These are phyloP conservation scores for Chytriomyces sp. DNA, from an alignment of 192 early-diverging fungal genomes.

Conservation along the genomic window DNA sequence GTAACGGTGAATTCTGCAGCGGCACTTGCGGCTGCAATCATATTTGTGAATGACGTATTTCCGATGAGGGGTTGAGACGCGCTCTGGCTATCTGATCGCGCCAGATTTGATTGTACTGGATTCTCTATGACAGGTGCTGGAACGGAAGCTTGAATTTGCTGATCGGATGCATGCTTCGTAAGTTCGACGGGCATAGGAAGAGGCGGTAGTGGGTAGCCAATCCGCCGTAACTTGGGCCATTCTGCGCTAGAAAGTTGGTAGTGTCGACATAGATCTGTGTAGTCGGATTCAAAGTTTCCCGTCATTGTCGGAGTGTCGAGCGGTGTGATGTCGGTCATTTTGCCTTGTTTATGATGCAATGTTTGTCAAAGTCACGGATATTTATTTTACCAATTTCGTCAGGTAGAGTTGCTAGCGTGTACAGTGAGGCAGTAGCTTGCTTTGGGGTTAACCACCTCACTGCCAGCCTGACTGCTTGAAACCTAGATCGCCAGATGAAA, in stretches of 20 bases:
- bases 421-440: no score
- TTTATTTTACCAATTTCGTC: no score
- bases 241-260: slow-evolving; percentile 28
- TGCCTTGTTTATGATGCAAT: no score
- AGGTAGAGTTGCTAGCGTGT: no score
- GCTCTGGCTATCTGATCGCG: slow-evolving; percentile 3
- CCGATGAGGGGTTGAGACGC: background rate
- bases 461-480: no score
- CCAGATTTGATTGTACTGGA: background rate
- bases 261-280: slow-evolving; percentile 39
- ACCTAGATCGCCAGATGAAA: no score
- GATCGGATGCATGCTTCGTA: background rate
- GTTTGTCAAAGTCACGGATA: no score
- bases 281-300: slow-evolving; percentile 51
- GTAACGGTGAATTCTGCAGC: background rate
- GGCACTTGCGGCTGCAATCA: background rate
- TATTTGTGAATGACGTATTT: background rate
- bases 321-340: no score
- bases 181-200: slow-evolving; percentile 45
- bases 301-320: slow-evolving; percentile 31
- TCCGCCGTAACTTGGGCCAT: slow-evolving; percentile 42
- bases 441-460: no score
- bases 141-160: slow-evolving; percentile 1
- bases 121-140: background rate
- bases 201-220: slow-evolving; percentile 49